These are phyloP conservation scores for Juglanconis juglandina DNA, from an alignment of 2,329 filamentous ascomycete species.

Conservation along the genomic window DNA sequence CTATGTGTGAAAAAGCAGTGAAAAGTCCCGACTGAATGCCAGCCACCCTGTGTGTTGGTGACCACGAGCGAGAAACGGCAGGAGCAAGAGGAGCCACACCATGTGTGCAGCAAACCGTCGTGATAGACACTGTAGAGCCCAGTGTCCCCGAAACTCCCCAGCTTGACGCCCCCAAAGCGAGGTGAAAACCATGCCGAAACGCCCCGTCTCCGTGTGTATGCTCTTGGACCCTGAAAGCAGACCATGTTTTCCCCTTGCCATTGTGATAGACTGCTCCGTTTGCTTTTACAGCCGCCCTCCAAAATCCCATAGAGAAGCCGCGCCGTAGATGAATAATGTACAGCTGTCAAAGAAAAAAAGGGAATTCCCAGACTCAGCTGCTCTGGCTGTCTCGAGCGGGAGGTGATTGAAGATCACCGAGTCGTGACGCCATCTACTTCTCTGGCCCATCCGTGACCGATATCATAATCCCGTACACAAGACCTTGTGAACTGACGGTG, in stretches of 20 bases:
- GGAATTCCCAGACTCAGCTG: neutral
- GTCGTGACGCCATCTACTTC: too few species aligned
- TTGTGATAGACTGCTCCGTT: conserved; percentile 16
- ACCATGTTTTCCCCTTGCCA: conserved; percentile 14
- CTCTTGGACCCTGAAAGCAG: conserved; percentile 7
- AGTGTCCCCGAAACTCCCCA: neutral
- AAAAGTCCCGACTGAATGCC: neutral
- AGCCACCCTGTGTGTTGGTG: neutral
- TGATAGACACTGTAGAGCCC: neutral
- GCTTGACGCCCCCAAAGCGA: conserved; percentile 10
- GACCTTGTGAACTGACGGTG: too few species aligned
- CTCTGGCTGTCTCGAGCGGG: too few species aligned
- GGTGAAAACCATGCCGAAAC: conserved; percentile 6
- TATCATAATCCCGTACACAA: too few species aligned
- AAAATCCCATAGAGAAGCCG: conserved; percentile 2
- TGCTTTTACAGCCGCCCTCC: conserved; percentile 16
- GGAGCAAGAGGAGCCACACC: neutral
- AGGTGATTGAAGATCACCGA: too few species aligned
- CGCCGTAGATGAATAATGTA: conserved; percentile 6
- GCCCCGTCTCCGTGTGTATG: conserved; percentile 18
- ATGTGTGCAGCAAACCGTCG: neutral
- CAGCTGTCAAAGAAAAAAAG: neutral
- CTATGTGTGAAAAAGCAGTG: neutral
- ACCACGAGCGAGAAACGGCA: neutral
- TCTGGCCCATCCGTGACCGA: too few species aligned